phyloP scores from a whole-genome alignment of 2,329 filamentous ascomycete species.

The Colletotrichum tropicale region DNA sequence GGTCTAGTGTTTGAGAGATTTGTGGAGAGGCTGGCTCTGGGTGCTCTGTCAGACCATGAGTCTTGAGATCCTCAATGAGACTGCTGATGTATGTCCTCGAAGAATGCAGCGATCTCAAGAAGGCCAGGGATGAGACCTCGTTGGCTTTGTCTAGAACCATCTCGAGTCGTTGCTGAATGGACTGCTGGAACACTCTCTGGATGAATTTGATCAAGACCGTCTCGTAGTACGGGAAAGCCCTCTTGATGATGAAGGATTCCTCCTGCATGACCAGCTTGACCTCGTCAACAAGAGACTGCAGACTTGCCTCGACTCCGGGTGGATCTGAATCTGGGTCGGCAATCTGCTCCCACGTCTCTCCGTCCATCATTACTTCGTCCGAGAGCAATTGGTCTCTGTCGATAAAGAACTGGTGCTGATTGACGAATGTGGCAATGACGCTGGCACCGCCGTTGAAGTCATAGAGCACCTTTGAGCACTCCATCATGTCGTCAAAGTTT shows the following conservation, averaged over 20 bases:
- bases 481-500: slow-evolving; percentile 98
- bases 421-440: slow-evolving; percentile 95
- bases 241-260: slow-evolving; percentile 95
- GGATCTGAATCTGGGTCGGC: slow-evolving; percentile 94
- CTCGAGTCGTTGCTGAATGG: slow-evolving; percentile 93
- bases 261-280: slow-evolving; percentile 96
- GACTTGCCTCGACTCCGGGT: slow-evolving; percentile 86
- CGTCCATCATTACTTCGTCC: slow-evolving; percentile 80
- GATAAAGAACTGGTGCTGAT: slow-evolving; percentile 99
- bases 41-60: slow-evolving; percentile 93
- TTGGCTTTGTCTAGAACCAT: slow-evolving; percentile 95
- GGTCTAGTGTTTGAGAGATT: slow-evolving; percentile 76
- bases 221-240: slow-evolving; percentile 95
- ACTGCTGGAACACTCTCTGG: slow-evolving; percentile 96
- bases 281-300: slow-evolving; percentile 92
- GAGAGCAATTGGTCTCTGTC: slow-evolving; percentile 90
- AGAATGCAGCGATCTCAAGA: slow-evolving; percentile 87
- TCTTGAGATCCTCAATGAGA: slow-evolving; percentile 90
- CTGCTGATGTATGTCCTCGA: slow-evolving; percentile 87
- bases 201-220: slow-evolving; percentile 92
- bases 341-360: slow-evolving; percentile 84
- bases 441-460: slow-evolving; percentile 97
- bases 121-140: slow-evolving; percentile 88
- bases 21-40: slow-evolving; percentile 89
- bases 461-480: slow-evolving; percentile 90